Base-by-base conservation (phyloP, 2,329 filamentous ascomycete species). In the Coleophoma cylindrospora region DNA sequence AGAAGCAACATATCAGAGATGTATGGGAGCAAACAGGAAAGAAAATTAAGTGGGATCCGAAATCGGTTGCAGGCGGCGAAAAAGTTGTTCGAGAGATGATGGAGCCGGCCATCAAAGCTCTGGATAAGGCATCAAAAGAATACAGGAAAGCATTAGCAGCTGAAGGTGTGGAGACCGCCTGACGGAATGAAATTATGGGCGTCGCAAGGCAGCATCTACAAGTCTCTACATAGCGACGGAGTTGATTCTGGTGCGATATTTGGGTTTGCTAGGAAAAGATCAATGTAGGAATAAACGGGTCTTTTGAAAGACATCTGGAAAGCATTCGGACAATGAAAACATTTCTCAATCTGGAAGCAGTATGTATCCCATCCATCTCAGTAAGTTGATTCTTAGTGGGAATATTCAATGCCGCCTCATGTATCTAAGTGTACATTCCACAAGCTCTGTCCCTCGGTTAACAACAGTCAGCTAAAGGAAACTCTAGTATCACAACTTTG, bases 51-150 rank as follows among this genome's bases (percentile, higher is more conserved):
- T 83, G 87, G 66, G 87, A 88, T 62, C 71, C 83, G 15, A 80
- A 80, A 38, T 79, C 77, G 50, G 76, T 94, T 14, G 80, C 80
- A 10, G 92, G 92, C 4, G 94, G 94, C 0, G 79, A 78, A 55
- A 82, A 83, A 55, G 87, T 85, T 2, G 89, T 96, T 3, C 76
- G 84, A 57, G 81, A 84, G 57, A 76, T 97, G 60, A 81, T 96
- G 67, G 80, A 80, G 50, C 89, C 90, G 4, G 87, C 89, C 4
- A 73, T 87, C 11, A 75, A 79, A 58, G 86, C 90, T 12, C 69
- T 96, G 53, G 76, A 81, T 51, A 80, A 79, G 57, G 91, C 91
- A 6, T 75, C 82, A 55, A 74, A 69, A n/a, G 81, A 85, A 62
- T 96, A 94, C 64, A 74, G 81, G 57, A 82, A 77, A 59, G 88